A percentile compares a stretch with the other conserved stretches of the same genome.
These are phyloP conservation scores for Wickerhamiella azymoides DNA, from an alignment of 805 yeast genomes.

Conservation along the genomic window DNA sequence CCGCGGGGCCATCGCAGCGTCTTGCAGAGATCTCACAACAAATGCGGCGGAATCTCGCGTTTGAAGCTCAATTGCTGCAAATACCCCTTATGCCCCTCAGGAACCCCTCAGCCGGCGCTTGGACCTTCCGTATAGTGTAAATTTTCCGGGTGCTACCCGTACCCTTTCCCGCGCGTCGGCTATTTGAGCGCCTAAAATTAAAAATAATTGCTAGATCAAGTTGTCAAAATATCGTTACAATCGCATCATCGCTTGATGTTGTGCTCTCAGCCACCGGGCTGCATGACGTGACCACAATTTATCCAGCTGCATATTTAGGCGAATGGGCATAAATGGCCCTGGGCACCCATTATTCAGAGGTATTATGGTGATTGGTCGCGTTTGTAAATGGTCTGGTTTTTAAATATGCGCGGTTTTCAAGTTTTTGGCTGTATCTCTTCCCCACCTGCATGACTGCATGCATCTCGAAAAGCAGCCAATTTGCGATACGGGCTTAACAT, in stretches of 20 bases:
- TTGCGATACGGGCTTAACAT: background rate
- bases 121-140: too few relatives aligned
- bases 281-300: background rate
- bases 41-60: too few relatives aligned
- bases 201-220: background rate
- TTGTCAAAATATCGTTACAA: background rate
- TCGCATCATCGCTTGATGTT: background rate
- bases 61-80: too few relatives aligned
- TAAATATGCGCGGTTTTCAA: background rate
- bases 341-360: background rate
- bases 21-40: too few relatives aligned
- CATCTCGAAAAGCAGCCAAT: background rate
- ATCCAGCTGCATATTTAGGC: background rate
- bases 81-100: too few relatives aligned
- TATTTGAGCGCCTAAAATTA: background rate
- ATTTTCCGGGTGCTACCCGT: background rate
- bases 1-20: too few relatives aligned
- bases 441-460: background rate
- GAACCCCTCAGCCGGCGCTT: too few relatives aligned
- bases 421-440: background rate
- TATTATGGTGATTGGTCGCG: background rate
- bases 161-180: background rate
- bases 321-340: background rate
- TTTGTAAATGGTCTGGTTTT: background rate
- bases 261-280: background rate